Evolutionary conservation across 345 rosid species (phyloP).

Genomic region (Citrus sinensis): DNA sequence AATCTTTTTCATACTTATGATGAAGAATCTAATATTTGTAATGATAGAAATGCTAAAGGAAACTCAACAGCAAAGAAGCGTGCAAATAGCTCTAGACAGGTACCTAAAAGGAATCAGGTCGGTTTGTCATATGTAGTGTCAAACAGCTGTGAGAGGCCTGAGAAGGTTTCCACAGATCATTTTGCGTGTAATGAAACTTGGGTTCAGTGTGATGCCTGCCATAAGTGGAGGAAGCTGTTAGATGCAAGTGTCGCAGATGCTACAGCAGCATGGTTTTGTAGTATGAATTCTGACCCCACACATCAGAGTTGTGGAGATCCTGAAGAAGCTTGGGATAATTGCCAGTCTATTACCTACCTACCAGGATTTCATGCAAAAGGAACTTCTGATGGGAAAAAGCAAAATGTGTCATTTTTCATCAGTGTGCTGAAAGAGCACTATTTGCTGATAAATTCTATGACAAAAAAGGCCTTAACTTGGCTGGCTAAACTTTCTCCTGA

Average conservation of each 20-base stretch:
- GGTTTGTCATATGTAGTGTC: slow-evolving; percentile 21
- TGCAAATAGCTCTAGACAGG: slow-evolving; percentile 4
- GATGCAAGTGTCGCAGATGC: slow-evolving; percentile 39
- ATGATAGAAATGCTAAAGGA: slow-evolving; percentile 29
- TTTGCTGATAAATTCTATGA: slow-evolving; percentile 43
- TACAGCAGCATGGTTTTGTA: slow-evolving; percentile 83
- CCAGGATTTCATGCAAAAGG: slow-evolving; percentile 78
- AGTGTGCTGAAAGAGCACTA: slow-evolving; percentile 67
- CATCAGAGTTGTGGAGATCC: slow-evolving; percentile 69
- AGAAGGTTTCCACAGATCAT: slow-evolving; percentile 29
- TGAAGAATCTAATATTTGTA: slow-evolving; percentile 29
- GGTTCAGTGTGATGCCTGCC: slow-evolving; percentile 94
- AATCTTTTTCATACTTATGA: slow-evolving; percentile 52
- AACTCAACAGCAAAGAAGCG: slow-evolving; percentile 30
- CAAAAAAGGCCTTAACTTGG: slow-evolving; percentile 77
- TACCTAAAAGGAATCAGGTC: slow-evolving; percentile 18
- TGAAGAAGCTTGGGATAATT: slow-evolving; percentile 72
- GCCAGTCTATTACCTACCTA: slow-evolving; percentile 52
- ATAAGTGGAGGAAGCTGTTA: slow-evolving; percentile 82
- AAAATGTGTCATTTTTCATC: slow-evolving; percentile 72
- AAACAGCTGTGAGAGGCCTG: slow-evolving; percentile 28
- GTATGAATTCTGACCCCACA: slow-evolving; percentile 71
- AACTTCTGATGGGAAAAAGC: slow-evolving; percentile 48
- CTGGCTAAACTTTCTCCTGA: slow-evolving; percentile 65
- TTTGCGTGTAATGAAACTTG: slow-evolving; percentile 51